These are phyloP conservation scores for Aspergillus thermomutatus DNA, from an alignment of 2,329 filamentous ascomycete genomes.

Conservation along the genomic window DNA sequence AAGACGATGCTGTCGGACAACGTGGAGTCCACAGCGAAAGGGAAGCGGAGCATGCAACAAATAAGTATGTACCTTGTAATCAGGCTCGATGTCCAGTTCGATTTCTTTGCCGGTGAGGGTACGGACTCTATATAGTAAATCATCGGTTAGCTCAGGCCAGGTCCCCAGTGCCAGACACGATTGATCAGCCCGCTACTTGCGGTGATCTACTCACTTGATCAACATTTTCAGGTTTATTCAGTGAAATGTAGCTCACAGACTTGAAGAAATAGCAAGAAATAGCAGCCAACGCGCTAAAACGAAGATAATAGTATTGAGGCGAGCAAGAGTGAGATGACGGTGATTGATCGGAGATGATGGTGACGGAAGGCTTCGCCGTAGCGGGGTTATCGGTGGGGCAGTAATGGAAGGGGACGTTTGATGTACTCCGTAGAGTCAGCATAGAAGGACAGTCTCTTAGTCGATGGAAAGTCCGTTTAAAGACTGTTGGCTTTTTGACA, in stretches of 20 bases:
- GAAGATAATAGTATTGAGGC: conserved; percentile 6
- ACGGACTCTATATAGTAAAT: conserved; percentile 66
- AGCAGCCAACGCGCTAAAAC: background rate
- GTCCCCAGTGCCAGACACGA: background rate
- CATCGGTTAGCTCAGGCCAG: conserved; percentile 7
- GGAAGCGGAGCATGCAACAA: background rate
- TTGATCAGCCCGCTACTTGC: background rate
- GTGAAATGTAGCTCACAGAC: background rate
- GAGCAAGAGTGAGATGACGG: conserved; percentile 12
- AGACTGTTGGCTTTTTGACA: background rate
- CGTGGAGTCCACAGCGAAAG: background rate
- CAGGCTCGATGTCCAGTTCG: conserved; percentile 91
- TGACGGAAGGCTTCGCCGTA: conserved; percentile 26
- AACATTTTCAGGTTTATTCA: conserved; percentile 39
- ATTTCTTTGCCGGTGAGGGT: conserved; percentile 99
- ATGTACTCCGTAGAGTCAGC: background rate
- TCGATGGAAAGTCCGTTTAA: background rate
- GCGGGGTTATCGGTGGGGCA: conserved; percentile 32
- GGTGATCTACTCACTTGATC: conserved; percentile 46
- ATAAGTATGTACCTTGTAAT: conserved; percentile 71
- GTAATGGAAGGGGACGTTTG: background rate
- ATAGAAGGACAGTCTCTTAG: background rate
- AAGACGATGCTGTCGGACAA: background rate
- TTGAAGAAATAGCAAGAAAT: background rate
- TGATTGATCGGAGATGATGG: conserved; percentile 10